These are phyloP conservation scores for Scheffersomyces coipomensis DNA, from an alignment of 805 yeast genomes.

Conservation along the genomic window DNA sequence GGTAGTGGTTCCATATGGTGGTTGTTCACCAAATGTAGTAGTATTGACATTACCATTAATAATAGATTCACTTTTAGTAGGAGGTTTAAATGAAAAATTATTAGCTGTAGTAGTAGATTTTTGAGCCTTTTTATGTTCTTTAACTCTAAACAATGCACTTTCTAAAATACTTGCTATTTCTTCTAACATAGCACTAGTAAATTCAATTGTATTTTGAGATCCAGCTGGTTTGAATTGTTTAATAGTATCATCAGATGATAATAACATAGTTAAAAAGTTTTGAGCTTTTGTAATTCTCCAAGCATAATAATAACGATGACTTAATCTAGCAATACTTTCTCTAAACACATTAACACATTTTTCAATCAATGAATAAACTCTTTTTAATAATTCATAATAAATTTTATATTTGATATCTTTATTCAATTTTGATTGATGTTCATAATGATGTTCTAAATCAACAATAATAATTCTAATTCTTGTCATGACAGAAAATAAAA, in stretches of 20 bases:
- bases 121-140: constrained; percentile 5
- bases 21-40: not conserved
- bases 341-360: constrained; percentile 11
- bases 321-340: constrained; percentile 37
- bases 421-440: constrained; percentile 3
- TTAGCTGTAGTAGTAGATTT: not conserved
- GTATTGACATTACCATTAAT: not conserved
- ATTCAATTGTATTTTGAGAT: constrained; percentile 5
- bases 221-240: constrained; percentile 6
- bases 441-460: constrained; percentile 4
- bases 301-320: constrained; percentile 62
- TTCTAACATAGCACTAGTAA: constrained; percentile 16
- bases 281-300: constrained; percentile 67
- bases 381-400: constrained; percentile 7
- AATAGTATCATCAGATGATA: constrained; percentile 25
- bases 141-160: constrained; percentile 13
- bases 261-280: constrained; percentile 33
- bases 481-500: constrained; percentile 19
- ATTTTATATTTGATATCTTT: constrained; percentile 6
- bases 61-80: not conserved
- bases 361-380: constrained; percentile 7
- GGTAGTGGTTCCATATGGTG: not conserved
- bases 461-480: constrained; percentile 18
- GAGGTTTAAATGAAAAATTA: not conserved
- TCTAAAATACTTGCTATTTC: constrained; percentile 21